Evolutionary conservation across 1,284 basidiomycete species (phyloP).

Genomic region (Ustilago curta): DNA sequence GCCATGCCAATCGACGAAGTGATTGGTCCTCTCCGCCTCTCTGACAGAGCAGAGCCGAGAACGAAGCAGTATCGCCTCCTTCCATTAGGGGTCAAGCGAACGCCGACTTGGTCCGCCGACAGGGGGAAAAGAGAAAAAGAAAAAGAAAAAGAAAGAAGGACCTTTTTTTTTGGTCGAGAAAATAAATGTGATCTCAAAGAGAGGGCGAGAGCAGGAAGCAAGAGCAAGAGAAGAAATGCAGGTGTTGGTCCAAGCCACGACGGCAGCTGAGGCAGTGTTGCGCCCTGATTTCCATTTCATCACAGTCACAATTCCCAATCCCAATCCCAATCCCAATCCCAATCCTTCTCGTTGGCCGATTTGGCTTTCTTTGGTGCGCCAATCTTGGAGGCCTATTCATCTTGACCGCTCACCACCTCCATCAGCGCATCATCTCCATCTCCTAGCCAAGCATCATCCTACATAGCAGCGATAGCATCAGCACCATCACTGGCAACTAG

Average conservation of each 20-base stretch:
- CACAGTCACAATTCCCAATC: no score
- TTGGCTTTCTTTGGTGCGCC: neutral
- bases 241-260: slow-evolving; percentile 1
- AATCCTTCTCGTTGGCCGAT: neutral
- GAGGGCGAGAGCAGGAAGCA: no score
- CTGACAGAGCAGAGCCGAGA: neutral
- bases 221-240: no score
- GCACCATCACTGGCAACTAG: no score
- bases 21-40: neutral
- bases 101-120: neutral
- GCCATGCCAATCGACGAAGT: no score
- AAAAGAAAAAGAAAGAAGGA: neutral
- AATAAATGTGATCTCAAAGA: neutral
- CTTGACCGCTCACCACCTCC: neutral
- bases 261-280: slow-evolving; percentile 5
- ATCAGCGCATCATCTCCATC: neutral
- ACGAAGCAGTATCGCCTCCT: no score
- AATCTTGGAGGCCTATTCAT: neutral
- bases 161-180: neutral
- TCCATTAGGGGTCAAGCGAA: slow-evolving; percentile 1
- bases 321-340: no score
- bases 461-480: neutral
- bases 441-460: neutral
- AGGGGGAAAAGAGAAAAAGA: neutral
- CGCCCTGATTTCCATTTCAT: neutral